Percentiles rank a stretch among this genome's conserved stretches.
Conservation (phyloP, 257 asterid genomes). For the Perilla frutescens region DNA sequence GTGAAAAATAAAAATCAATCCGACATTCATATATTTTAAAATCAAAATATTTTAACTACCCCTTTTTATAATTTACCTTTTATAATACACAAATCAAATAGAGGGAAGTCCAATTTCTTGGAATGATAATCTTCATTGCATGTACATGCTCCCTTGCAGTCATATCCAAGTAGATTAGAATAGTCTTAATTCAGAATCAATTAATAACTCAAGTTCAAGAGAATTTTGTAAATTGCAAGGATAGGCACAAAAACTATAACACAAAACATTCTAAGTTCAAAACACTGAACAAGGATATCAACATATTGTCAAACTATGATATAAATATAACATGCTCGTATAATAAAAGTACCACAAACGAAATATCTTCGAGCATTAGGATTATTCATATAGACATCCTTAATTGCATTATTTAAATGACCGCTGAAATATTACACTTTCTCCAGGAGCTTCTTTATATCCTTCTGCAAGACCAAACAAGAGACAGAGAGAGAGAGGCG, state of each 20-base stretch:
- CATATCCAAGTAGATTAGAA: no score
- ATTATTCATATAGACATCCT: conserved; percentile 24
- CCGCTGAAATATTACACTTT: conserved; percentile 38
- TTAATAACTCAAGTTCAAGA: no score
- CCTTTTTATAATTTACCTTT: no score
- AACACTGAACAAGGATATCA: background rate
- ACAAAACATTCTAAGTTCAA: background rate
- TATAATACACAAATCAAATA: no score
- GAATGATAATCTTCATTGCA: no score
- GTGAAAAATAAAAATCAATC: no score
- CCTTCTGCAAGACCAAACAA: conserved; percentile 64
- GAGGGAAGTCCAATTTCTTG: no score
- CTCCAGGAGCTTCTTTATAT: conserved; percentile 81
- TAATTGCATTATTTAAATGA: conserved; percentile 25
- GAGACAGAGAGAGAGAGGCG: background rate
- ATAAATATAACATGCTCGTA: background rate
- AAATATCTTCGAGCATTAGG: background rate
- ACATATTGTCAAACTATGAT: background rate
- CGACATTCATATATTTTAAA: no score
- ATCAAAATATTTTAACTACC: no score
- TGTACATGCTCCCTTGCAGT: no score
- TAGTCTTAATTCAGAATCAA: no score
- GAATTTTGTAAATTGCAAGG: background rate
- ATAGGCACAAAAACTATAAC: background rate
- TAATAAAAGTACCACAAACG: conserved; percentile 17